phyloP scores from a whole-genome alignment of 441 rosid genomes.

The Breynia disticha region DNA sequence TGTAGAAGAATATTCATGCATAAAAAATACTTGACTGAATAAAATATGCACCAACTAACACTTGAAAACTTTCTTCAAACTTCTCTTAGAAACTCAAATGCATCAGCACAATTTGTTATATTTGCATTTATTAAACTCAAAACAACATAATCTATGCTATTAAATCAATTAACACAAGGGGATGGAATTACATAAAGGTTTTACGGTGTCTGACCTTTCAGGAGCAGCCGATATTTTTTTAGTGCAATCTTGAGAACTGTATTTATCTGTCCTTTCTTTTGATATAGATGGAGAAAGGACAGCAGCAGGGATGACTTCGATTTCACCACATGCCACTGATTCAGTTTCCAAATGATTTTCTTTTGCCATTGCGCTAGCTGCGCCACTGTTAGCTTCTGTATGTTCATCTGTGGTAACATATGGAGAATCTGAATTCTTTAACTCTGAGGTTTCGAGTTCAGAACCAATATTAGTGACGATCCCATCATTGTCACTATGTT shows the following conservation, averaged over 20 bases:
- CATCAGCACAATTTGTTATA: too few relatives aligned
- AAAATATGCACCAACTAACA: too few relatives aligned
- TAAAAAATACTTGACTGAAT: too few relatives aligned
- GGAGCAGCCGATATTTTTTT: slow-evolving; percentile 14
- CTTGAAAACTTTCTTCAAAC: too few relatives aligned
- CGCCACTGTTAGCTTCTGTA: slow-evolving; percentile 17
- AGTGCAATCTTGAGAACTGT: slow-evolving; percentile 20
- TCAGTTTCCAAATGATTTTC: slow-evolving; percentile 16
- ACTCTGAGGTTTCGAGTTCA: slow-evolving; percentile 17
- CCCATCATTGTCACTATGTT: slow-evolving; percentile 15
- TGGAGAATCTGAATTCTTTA: slow-evolving; percentile 21
- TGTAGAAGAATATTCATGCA: too few relatives aligned
- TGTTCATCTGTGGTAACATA: slow-evolving; percentile 17
- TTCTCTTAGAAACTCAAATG: too few relatives aligned
- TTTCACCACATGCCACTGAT: slow-evolving; percentile 15
- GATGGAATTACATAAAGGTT: background rate
- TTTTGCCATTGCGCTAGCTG: slow-evolving; percentile 17
- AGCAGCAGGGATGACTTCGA: slow-evolving; percentile 17
- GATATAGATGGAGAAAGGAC: slow-evolving; percentile 17
- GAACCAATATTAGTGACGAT: slow-evolving; percentile 14
- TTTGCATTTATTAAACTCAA: too few relatives aligned
- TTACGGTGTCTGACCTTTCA: slow-evolving; percentile 30
- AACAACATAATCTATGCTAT: too few relatives aligned
- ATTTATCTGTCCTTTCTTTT: slow-evolving; percentile 16
- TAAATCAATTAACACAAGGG: background rate